Base-by-base conservation (phyloP, 495 filamentous ascomycete species). In the Copromyces sp. region DNA sequence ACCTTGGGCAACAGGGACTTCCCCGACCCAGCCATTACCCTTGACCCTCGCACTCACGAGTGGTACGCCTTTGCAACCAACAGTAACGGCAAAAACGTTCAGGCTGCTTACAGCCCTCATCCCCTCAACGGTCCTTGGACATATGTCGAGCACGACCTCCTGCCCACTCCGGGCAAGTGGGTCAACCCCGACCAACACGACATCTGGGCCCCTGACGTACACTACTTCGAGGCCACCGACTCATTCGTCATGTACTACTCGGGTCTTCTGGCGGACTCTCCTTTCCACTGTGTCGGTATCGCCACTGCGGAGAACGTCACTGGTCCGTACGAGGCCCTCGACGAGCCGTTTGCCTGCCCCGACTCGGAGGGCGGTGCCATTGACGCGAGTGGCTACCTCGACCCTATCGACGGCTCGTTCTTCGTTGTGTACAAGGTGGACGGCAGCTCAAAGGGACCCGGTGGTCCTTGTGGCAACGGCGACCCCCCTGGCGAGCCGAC, bases 341-440 rank as follows among this genome's bases (percentile, higher is more conserved):
- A 80, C 9, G 74, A 76, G 29, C 84, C 87, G 0, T 81, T 88
- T 38, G 80, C 83, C 29, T 90, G 89, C 71, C 84, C 82, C 9
- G 75, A 83, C 2, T 75, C 82, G 9, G 76, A 82, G 71, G 87
- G 88, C 47, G 88, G 88, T 7, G 83, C 88, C 3, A 90, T 90
- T 76, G 88, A 90, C 53, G 73, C 88, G 4, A 77, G 83, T 2
- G 86, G 86, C 3, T 90, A 87, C 78, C 39, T 74, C 20, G 87
- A 90, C 73, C 73, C 72, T 2, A 71, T 70, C 4, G 84, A 86
- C 72, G 85, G 86, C 47, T 84, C 76, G 6, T 81, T 84, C 9
- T 90, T 87, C 71, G 85, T 90, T 3, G 77, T 87, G 4, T 90
- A 87, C 80, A 90, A 90, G 75, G 81, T 91, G 12, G 87, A 91